A percentile compares a stretch with the other conserved stretches of the same genome.
These are phyloP conservation scores for Plantago coronopus DNA, from an alignment of 305 asterid species.

Conservation along the genomic window DNA sequence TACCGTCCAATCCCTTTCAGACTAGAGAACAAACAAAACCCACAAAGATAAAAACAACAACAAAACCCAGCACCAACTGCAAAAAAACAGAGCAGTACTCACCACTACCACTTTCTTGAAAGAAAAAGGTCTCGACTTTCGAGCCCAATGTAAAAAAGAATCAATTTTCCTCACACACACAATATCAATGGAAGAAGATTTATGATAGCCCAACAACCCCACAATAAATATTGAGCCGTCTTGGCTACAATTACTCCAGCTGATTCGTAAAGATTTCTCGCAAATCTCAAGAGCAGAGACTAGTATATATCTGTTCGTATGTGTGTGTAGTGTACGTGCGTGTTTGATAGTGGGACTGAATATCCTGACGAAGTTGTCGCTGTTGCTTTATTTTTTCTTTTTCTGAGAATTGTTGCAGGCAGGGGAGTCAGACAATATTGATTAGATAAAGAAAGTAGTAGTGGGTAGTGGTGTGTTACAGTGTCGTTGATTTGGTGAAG, in stretches of 20 bases:
- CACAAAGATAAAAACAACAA: constrained; percentile 21
- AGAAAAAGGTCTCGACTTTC: constrained; percentile 31
- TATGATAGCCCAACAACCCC: constrained; percentile 29
- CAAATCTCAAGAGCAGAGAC: too few species aligned
- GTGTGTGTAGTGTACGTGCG: too few species aligned
- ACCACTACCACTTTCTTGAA: constrained; percentile 6
- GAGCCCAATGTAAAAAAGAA: constrained; percentile 30
- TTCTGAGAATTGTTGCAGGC: too few species aligned
- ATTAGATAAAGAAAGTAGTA: too few species aligned
- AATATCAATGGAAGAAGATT: not conserved
- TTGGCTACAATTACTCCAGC: constrained; percentile 48
- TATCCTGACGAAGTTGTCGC: too few species aligned
- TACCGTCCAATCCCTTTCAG: too few species aligned
- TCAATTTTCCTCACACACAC: not conserved
- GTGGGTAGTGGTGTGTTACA: too few species aligned
- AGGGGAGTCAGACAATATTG: too few species aligned
- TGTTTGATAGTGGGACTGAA: too few species aligned
- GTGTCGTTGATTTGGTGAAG: too few species aligned
- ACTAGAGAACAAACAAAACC: not conserved
- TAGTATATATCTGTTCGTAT: too few species aligned
- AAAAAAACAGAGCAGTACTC: constrained; percentile 18
- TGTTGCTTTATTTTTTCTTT: too few species aligned
- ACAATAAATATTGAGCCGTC: constrained; percentile 49
- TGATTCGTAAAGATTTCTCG: not conserved
- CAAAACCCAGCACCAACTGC: constrained; percentile 17